Conservation (phyloP, 2,329 filamentous ascomycete genomes). For the Monilinia laxa region DNA sequence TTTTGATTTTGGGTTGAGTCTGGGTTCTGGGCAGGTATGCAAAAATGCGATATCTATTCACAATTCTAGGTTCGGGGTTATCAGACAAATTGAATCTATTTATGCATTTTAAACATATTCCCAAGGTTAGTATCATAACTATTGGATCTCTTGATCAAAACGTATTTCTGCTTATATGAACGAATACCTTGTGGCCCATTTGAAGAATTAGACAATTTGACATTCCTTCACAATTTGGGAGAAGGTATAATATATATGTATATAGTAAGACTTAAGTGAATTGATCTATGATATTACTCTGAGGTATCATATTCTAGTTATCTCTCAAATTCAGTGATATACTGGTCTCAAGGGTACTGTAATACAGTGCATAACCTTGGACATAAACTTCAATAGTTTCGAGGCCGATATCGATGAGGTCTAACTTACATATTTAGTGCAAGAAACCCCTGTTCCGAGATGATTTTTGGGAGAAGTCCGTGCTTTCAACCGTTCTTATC, state of each 20-base stretch:
- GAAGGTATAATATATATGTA: no score
- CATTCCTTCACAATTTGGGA: neutral
- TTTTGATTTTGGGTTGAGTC: neutral
- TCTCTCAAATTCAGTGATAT: no score
- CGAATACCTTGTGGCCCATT: neutral
- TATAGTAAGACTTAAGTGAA: neutral
- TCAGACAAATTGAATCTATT: conserved; percentile 9
- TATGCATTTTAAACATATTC: neutral
- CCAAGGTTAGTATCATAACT: neutral
- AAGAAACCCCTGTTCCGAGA: neutral
- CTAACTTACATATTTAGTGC: neutral
- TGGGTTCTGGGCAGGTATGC: neutral
- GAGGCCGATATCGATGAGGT: neutral
- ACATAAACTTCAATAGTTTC: neutral
- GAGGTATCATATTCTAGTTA: no score
- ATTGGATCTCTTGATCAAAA: neutral
- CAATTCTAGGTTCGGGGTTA: neutral
- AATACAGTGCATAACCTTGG: neutral
- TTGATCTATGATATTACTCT: neutral
- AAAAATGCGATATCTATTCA: conserved; percentile 13
- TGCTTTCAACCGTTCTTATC: neutral
- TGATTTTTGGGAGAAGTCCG: neutral
- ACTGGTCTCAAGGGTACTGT: no score
- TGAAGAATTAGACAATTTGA: neutral
- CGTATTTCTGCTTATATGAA: neutral